Conservation (phyloP, 2,329 filamentous ascomycete species). For the Exophiala aquamarina region DNA sequence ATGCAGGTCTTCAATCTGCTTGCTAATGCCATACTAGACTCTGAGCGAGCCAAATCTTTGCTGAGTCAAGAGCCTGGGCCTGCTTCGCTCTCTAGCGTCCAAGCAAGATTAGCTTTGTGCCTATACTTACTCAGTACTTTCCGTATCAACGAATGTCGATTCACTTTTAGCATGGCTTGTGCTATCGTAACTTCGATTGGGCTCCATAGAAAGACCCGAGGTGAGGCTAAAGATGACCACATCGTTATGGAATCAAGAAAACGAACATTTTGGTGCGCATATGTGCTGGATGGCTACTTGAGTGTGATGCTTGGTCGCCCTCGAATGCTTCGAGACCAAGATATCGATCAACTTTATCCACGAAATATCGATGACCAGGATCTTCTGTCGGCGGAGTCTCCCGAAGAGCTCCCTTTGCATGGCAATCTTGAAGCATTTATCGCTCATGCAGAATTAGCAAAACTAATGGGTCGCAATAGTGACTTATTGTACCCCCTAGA, state of each 20-base stretch:
- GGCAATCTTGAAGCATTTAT: slow-evolving; percentile 30
- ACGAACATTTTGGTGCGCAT: slow-evolving; percentile 63
- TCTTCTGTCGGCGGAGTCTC: slow-evolving; percentile 47
- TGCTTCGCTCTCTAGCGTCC: slow-evolving; percentile 51
- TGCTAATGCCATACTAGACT: slow-evolving; percentile 13
- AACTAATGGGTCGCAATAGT: slow-evolving; percentile 29
- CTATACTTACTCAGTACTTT: slow-evolving; percentile 56
- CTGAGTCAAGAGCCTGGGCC: slow-evolving; percentile 45
- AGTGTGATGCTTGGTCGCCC: slow-evolving; percentile 64
- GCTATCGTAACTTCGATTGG: slow-evolving; percentile 44
- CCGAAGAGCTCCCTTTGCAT: slow-evolving; percentile 30
- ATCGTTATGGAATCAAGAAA: slow-evolving; percentile 54
- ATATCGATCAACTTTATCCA: slow-evolving; percentile 63
- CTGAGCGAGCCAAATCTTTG: slow-evolving; percentile 23
- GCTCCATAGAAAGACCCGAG: slow-evolving; percentile 36
- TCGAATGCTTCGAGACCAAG: slow-evolving; percentile 61
- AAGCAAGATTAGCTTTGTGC: slow-evolving; percentile 54
- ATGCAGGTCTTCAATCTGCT: neutral
- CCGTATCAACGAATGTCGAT: slow-evolving; percentile 57
- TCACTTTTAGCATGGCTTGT: slow-evolving; percentile 50
- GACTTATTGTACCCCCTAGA: slow-evolving; percentile 30
- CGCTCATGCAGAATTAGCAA: slow-evolving; percentile 28
- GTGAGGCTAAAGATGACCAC: slow-evolving; percentile 33
- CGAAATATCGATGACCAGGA: slow-evolving; percentile 57
- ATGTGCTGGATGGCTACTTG: slow-evolving; percentile 63